Percentiles rank a stretch among this genome's conserved stretches.
Conservation (phyloP, 345 rosid genomes). For the Corchorus capsularis region DNA sequence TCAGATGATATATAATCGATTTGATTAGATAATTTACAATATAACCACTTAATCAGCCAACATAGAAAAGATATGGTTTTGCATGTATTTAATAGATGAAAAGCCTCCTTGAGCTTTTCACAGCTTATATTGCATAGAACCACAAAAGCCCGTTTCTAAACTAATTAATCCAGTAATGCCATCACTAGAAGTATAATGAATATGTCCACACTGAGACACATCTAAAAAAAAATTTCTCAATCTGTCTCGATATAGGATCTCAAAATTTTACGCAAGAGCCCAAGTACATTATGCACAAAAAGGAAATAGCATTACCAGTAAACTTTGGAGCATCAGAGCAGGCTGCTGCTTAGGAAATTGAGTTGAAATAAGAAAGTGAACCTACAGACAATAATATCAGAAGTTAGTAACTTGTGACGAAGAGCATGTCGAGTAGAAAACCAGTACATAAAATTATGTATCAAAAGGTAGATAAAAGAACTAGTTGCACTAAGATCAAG, state of each 20-base stretch:
- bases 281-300: not conserved
- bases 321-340: constrained; percentile 75
- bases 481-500: not conserved
- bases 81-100: not conserved
- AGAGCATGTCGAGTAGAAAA: not conserved
- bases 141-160: not conserved
- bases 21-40: not conserved
- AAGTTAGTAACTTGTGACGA: not conserved
- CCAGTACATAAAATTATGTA: not conserved
- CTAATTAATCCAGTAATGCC: not conserved
- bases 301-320: constrained; percentile 51
- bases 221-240: not conserved
- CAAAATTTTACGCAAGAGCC: not conserved
- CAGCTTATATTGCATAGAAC: not conserved
- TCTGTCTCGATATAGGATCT: not conserved
- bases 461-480: not conserved
- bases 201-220: not conserved
- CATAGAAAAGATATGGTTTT: not conserved
- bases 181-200: not conserved
- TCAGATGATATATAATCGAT: not conserved
- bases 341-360: constrained; percentile 93
- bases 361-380: constrained; percentile 62
- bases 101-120: not conserved
- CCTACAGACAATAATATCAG: constrained; percentile 42
- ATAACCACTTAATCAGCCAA: constrained; percentile 1